Evolutionary conservation across 176 grass and related monocot genomes (phyloP), one percentile per base, ranked within the genome.

Genomic region (Juncus inflexus): DNA sequence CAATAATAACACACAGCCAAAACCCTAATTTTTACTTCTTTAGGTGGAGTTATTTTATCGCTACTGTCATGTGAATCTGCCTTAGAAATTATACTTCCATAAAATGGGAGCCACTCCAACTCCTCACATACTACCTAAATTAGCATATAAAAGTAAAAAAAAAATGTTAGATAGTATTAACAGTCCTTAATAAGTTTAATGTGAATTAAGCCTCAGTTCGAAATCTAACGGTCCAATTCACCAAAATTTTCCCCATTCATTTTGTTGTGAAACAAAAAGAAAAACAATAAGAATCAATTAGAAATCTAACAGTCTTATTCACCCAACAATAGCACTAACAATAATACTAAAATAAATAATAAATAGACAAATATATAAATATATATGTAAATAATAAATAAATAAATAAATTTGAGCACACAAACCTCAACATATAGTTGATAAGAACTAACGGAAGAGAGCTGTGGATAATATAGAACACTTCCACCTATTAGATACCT

Each of bases 401-500:
- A 40, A 35, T 40, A 10, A 55, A 13, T 35, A 52, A 69, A 5
- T 71, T 7, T 37, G 64, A 58, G 55, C 52, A 83, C 54, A 74
- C 94, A 73, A 28, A 99, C 94, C 89, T 99, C 94, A 69, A 99
- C 94, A 79, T 92, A 99, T 14, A 99, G 76, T 64, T 99, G 94
- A 67, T 92, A 99, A 69, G 85, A 99, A 81, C 94, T 99, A 90
- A 99, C 91, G 0, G 83, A 99, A 50, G 89, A 99, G 64, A 99
- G 45, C n/a, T 99, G 94, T 73, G 94, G 85, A 90, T 99, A 99
- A 75, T 99, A 99, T 62, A 99, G 60, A 16, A 99, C 88, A 75
- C 88, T 90, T 55, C 94, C 94, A 39, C 94, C 88, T 73, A 99
- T 99, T 73, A 99, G 88, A 84, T 99, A 92, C 80, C 94, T 99